phyloP scores from a whole-genome alignment of 164 flowering plant genomes.

The Piper longum region DNA sequence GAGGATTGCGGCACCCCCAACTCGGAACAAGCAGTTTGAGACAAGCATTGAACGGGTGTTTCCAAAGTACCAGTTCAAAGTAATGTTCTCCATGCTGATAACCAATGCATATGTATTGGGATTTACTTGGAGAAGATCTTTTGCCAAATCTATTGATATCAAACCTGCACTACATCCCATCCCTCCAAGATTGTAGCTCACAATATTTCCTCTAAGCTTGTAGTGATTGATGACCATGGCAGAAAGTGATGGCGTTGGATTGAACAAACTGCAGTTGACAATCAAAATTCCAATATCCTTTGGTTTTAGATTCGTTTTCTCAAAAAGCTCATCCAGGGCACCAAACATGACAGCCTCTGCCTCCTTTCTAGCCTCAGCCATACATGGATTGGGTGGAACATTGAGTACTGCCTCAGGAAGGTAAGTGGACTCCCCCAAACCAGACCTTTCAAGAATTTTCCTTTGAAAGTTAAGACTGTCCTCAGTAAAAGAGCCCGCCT shows the following conservation, averaged over 20 bases:
- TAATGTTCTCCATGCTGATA: conserved; percentile 64
- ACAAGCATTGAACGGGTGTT: conserved; percentile 69
- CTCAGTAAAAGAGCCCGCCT: no score
- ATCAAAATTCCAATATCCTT: conserved; percentile 57
- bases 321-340: conserved; percentile 52
- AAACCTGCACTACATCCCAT: conserved; percentile 88
- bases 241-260: conserved; percentile 70
- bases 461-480: no score
- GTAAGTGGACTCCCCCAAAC: conserved; percentile 57
- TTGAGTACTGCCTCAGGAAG: conserved; percentile 54
- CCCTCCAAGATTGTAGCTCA: conserved; percentile 56
- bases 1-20: conserved; percentile 68
- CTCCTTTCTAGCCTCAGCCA: conserved; percentile 66
- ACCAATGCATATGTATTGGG: conserved; percentile 64
- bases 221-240: conserved; percentile 74
- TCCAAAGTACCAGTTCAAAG: conserved; percentile 69
- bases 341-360: conserved; percentile 18
- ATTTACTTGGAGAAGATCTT: conserved; percentile 59
- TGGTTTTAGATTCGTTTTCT: conserved; percentile 40
- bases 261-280: conserved; percentile 15
- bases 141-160: conserved; percentile 63
- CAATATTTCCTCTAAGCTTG: conserved; percentile 62
- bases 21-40: conserved; percentile 61
- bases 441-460: conserved; percentile 41
- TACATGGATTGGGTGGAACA: conserved; percentile 62